Percentiles rank a stretch among this genome's conserved stretches.
These are phyloP conservation scores for Davidsoniella eucalypti DNA, from an alignment of 2,329 filamentous ascomycete genomes.

Conservation along the genomic window DNA sequence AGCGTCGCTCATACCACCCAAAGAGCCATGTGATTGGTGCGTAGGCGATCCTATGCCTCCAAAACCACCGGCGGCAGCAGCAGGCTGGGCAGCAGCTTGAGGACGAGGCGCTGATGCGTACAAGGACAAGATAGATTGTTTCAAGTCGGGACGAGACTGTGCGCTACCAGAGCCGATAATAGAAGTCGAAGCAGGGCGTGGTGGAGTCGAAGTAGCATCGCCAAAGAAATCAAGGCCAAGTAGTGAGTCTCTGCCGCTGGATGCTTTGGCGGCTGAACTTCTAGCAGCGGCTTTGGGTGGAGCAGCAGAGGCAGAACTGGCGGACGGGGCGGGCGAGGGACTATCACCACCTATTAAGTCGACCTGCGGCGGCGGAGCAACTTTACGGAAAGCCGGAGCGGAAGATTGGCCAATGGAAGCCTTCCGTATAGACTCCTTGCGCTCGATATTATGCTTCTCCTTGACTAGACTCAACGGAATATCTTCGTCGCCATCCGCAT, in stretches of 20 bases:
- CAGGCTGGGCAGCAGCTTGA: conserved; percentile 35
- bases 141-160: conserved; percentile 77
- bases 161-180: conserved; percentile 41
- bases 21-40: conserved; percentile 31
- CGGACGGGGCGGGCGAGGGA: conserved; percentile 36
- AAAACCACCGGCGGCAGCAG: conserved; percentile 41
- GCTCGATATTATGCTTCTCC: conserved; percentile 47
- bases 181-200: conserved; percentile 63
- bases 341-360: conserved; percentile 76
- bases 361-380: conserved; percentile 26
- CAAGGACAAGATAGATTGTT: conserved; percentile 90
- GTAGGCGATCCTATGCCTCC: conserved; percentile 48
- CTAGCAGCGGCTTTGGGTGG: conserved; percentile 26
- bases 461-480: conserved; percentile 46
- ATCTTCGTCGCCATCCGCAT: conserved; percentile 66
- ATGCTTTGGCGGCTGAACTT: conserved; percentile 49
- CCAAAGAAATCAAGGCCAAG: conserved; percentile 87
- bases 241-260: conserved; percentile 73
- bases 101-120: conserved; percentile 75
- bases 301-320: conserved; percentile 5
- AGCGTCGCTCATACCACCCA: conserved; percentile 60
- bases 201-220: conserved; percentile 44
- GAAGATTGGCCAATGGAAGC: conserved; percentile 31
- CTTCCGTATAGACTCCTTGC: conserved; percentile 45
- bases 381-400: conserved; percentile 17